Evolutionary conservation across 306 rosid genomes (phyloP).

Genomic region (Cucurbita argyrosperma): DNA sequence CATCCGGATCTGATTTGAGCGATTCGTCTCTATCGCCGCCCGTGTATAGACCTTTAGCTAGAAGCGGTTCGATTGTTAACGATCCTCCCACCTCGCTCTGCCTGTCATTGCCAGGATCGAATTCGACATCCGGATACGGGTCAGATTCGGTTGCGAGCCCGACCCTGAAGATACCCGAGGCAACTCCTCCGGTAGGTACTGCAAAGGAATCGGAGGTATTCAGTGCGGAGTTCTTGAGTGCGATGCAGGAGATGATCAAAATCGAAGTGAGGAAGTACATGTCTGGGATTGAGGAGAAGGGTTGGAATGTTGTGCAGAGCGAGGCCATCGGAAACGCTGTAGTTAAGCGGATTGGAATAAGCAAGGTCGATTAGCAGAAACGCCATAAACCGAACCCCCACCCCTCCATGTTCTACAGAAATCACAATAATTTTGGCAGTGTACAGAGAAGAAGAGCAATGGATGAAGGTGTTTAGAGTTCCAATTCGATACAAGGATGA

Average conservation of each 20-base stretch:
- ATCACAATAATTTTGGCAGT: conserved; percentile 4
- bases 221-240: conserved; percentile 41
- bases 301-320: conserved; percentile 32
- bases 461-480: neutral
- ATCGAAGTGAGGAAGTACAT: conserved; percentile 66
- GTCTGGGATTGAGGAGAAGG: conserved; percentile 53
- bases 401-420: neutral
- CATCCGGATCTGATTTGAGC: conserved; percentile 69
- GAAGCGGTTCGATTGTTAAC: conserved; percentile 1
- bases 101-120: conserved; percentile 60
- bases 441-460: neutral
- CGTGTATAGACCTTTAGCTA: conserved; percentile 11
- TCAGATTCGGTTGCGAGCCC: neutral
- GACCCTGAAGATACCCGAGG: neutral
- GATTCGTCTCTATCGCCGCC: conserved; percentile 38
- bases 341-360: conserved; percentile 42
- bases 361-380: conserved; percentile 33
- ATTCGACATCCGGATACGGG: conserved; percentile 1
- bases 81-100: conserved; percentile 62
- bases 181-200: neutral
- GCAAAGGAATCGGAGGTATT: conserved; percentile 18
- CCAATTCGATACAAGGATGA: neutral
- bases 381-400: neutral
- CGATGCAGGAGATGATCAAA: conserved; percentile 74
- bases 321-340: conserved; percentile 50